These are phyloP conservation scores for Mycosphaerelloides madeirae DNA, from an alignment of 2,329 filamentous ascomycete genomes.

Conservation along the genomic window DNA sequence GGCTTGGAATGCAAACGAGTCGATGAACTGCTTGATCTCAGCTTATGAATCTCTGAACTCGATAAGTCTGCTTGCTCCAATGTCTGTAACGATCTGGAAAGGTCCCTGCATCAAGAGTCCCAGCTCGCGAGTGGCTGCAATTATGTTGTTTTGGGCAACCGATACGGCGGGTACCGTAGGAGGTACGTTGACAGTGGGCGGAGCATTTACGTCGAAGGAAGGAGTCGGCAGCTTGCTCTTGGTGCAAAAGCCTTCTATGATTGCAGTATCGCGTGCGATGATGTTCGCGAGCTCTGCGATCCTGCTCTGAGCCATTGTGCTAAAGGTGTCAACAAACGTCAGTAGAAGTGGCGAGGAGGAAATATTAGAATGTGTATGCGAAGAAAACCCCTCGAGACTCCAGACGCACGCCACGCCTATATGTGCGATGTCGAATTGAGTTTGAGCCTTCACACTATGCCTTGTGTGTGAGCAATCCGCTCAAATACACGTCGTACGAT, in stretches of 20 bases:
- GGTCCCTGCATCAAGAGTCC: slow-evolving; percentile 1
- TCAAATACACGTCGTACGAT: too few relatives aligned
- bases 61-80: background rate
- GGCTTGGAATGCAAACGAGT: background rate
- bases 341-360: too few relatives aligned
- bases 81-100: slow-evolving; percentile 1
- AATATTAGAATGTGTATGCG: too few relatives aligned
- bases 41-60: background rate
- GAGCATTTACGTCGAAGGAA: slow-evolving; percentile 1
- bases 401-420: too few relatives aligned
- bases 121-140: slow-evolving; percentile 3
- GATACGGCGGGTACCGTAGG: background rate
- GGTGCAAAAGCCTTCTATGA: background rate
- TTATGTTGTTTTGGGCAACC: background rate
- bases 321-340: too few relatives aligned
- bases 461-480: too few relatives aligned
- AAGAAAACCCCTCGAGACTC: too few relatives aligned
- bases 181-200: background rate
- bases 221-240: background rate
- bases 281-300: background rate
- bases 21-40: background rate
- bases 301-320: background rate
- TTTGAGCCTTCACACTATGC: too few relatives aligned
- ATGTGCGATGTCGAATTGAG: too few relatives aligned
- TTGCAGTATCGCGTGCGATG: background rate